Conservation (phyloP, 1,139 yeast species). For the Nakaseomyces glabratus region DNA sequence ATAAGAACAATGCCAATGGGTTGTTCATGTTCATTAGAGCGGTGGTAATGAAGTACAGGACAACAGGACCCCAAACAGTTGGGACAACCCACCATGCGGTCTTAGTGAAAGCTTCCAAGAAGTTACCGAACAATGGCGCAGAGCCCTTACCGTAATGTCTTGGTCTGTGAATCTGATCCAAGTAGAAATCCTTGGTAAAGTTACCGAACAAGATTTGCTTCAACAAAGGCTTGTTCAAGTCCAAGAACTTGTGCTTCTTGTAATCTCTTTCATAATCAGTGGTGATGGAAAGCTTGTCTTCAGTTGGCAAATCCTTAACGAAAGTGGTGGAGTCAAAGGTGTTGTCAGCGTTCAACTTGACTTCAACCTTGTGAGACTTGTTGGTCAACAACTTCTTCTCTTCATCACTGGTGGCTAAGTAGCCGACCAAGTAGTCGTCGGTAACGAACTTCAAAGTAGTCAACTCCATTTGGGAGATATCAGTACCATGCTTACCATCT, state of each 20-base stretch:
- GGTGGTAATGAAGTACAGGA: conserved; percentile 41
- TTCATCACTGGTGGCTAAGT: conserved; percentile 54
- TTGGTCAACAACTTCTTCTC: conserved; percentile 43
- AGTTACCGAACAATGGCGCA: conserved; percentile 76
- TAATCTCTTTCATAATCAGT: conserved; percentile 71
- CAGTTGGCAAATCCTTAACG: conserved; percentile 55
- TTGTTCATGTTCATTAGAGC: conserved; percentile 35
- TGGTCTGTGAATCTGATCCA: conserved; percentile 95
- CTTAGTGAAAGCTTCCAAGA: conserved; percentile 58
- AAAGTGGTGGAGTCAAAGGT: conserved; percentile 44
- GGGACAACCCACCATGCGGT: conserved; percentile 85
- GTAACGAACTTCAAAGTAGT: conserved; percentile 27
- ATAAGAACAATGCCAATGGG: conserved; percentile 34
- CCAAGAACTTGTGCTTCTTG: conserved; percentile 74
- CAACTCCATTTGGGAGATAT: conserved; percentile 82
- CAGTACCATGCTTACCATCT: conserved; percentile 72
- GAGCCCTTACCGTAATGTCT: conserved; percentile 89
- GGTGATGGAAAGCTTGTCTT: conserved; percentile 60
- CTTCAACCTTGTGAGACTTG: conserved; percentile 35
- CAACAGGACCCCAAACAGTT: conserved; percentile 77
- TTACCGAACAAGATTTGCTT: conserved; percentile 66
- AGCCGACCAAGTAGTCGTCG: conserved; percentile 57
- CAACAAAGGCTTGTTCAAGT: conserved; percentile 70
- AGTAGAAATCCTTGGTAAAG: conserved; percentile 78
- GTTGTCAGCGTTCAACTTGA: conserved; percentile 28